A percentile compares a stretch with the other conserved stretches of the same genome.
phyloP scores from a whole-genome alignment of 2,329 filamentous ascomycete genomes.

The Aspergillus fumigatus region DNA sequence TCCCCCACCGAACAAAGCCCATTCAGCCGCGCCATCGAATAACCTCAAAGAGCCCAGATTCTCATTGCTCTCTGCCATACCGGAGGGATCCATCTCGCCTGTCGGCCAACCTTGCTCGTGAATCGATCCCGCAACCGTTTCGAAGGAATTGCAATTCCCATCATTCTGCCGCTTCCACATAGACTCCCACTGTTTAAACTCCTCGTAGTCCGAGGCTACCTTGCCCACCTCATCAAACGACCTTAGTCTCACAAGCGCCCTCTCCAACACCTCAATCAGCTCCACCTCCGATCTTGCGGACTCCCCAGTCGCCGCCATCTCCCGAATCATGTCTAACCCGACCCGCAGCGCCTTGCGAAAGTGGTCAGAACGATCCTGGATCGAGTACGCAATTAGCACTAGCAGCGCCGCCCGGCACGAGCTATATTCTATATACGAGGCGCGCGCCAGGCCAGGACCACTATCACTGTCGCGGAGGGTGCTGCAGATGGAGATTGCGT shows the following conservation, averaged over 20 bases:
- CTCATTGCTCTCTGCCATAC: slow-evolving; percentile 4
- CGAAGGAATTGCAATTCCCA: background rate
- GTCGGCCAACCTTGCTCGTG: background rate
- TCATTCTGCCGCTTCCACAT: slow-evolving; percentile 3
- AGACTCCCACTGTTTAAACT: slow-evolving; percentile 18
- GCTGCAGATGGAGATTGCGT: slow-evolving; percentile 23
- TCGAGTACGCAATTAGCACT: slow-evolving; percentile 31
- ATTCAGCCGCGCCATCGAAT: slow-evolving; percentile 10
- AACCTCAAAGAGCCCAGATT: background rate
- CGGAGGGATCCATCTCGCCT: background rate
- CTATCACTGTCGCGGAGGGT: slow-evolving; percentile 13
- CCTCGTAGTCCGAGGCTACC: slow-evolving; percentile 11
- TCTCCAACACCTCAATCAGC: slow-evolving; percentile 28
- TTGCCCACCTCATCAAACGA: background rate
- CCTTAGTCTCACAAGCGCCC: slow-evolving; percentile 18
- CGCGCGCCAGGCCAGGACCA: slow-evolving; percentile 25
- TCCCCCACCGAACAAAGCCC: slow-evolving; percentile 12
- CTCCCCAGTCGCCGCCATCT: slow-evolving; percentile 28
- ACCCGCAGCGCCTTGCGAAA: slow-evolving; percentile 17
- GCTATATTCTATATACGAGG: slow-evolving; percentile 35
- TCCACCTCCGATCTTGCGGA: slow-evolving; percentile 30
- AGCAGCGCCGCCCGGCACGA: slow-evolving; percentile 32
- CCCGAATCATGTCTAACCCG: slow-evolving; percentile 27
- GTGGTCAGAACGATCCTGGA: slow-evolving; percentile 21
- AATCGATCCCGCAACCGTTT: background rate